Percentiles rank a stretch among this genome's conserved stretches.
Evolutionary conservation across 2,329 filamentous ascomycete species (phyloP).

Genomic region (Parascedosporium putredinis): DNA sequence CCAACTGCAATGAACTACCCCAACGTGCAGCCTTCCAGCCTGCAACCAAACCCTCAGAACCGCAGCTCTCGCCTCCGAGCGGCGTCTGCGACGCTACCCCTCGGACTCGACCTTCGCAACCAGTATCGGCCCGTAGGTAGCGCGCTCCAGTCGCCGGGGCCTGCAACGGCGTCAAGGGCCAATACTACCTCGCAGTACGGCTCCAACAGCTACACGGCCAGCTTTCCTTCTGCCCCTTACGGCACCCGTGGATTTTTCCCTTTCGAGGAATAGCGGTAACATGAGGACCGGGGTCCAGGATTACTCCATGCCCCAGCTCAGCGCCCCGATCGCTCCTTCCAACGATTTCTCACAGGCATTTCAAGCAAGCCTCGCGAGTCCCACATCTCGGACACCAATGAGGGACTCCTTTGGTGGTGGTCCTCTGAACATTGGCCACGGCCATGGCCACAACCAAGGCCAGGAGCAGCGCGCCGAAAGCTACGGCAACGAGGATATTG

Average conservation of each 20-base stretch:
- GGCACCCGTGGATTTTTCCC: conserved; percentile 41
- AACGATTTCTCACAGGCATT: conserved; percentile 42
- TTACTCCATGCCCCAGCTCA: conserved; percentile 44
- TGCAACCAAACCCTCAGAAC: conserved; percentile 32
- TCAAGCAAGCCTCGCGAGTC: conserved; percentile 28
- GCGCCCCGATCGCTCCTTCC: conserved; percentile 41
- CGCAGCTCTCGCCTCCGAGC: conserved; percentile 35
- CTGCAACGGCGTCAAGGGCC: conserved; percentile 21
- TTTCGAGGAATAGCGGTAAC: conserved; percentile 31
- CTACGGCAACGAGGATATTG: conserved; percentile 17
- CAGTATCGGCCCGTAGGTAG: conserved; percentile 30
- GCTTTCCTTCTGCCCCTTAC: conserved; percentile 42
- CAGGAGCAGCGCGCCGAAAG: conserved; percentile 16
- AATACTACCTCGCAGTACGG: conserved; percentile 20
- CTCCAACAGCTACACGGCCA: conserved; percentile 35
- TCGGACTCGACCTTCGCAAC: conserved; percentile 33
- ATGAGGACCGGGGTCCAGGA: conserved; percentile 27
- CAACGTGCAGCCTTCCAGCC: conserved; percentile 20
- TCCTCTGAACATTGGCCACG: conserved; percentile 15
- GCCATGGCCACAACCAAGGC: conserved; percentile 10
- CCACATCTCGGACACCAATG: conserved; percentile 30
- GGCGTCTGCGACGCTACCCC: conserved; percentile 35
- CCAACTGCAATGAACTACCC: conserved; percentile 41
- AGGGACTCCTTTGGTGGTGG: conserved; percentile 31
- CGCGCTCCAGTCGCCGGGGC: conserved; percentile 18